Evolutionary conservation across 2,329 filamentous ascomycete species (phyloP).

Genomic region (Monosporascus sp.): DNA sequence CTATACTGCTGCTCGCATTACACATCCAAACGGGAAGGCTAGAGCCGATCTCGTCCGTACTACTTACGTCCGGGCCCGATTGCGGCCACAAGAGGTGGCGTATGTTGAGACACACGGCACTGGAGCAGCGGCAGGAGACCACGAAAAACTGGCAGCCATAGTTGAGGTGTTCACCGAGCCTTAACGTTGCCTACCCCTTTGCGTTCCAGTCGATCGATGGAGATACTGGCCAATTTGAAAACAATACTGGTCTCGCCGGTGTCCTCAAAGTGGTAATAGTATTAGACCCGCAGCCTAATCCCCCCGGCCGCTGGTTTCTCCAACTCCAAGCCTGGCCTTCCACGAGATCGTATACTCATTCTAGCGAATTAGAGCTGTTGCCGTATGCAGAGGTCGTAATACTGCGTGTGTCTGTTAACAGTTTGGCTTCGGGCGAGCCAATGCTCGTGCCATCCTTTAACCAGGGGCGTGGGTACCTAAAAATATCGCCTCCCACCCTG

Average conservation of each 20-base stretch:
- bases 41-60: conserved; percentile 16
- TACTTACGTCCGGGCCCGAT: conserved; percentile 14
- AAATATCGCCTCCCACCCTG: background rate
- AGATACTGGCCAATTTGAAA: conserved; percentile 15
- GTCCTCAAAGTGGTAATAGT: conserved; percentile 14
- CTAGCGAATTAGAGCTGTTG: background rate
- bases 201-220: conserved; percentile 16
- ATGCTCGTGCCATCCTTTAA: conserved; percentile 19
- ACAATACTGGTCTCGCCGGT: conserved; percentile 13
- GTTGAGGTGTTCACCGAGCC: conserved; percentile 5
- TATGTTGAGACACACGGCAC: conserved; percentile 27
- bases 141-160: conserved; percentile 8
- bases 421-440: conserved; percentile 13
- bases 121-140: conserved; percentile 12
- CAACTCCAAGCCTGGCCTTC: conserved; percentile 11
- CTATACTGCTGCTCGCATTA: conserved; percentile 29
- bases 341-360: conserved; percentile 7
- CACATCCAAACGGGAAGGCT: conserved; percentile 23
- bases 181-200: conserved; percentile 1
- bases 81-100: conserved; percentile 7
- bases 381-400: background rate
- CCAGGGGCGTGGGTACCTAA: background rate
- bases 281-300: conserved; percentile 7
- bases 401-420: conserved; percentile 7
- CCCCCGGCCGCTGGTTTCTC: conserved; percentile 7